These are phyloP conservation scores for Bacterosira constricta DNA, from an alignment of 108 stramenopile genomes.

Conservation along the genomic window DNA sequence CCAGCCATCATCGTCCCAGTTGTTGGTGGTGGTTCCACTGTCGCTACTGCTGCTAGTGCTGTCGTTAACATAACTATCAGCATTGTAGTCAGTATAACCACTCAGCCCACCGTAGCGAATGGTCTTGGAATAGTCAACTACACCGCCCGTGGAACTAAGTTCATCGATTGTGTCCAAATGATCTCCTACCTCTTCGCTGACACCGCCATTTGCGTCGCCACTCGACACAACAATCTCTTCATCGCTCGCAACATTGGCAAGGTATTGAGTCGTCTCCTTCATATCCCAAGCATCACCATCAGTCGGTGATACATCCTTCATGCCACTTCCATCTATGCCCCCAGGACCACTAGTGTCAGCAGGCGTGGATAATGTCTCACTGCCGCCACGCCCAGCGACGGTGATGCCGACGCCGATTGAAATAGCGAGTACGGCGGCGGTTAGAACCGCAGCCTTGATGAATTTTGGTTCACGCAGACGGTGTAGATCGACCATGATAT, in stretches of 20 bases:
- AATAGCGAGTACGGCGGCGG: not conserved
- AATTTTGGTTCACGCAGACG: not conserved
- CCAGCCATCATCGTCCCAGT: no score
- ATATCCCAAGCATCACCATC: no score
- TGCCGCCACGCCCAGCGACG: not conserved
- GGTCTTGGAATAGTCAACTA: no score
- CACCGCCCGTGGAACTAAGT: no score
- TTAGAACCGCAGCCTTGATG: not conserved
- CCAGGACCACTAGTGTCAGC: no score
- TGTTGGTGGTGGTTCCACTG: no score
- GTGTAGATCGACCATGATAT: not conserved
- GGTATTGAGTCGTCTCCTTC: no score
- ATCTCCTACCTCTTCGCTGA: no score
- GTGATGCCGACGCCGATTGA: not conserved
- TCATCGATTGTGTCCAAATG: not conserved
- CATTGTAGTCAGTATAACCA: no score
- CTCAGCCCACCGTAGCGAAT: no score
- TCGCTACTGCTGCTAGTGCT: no score
- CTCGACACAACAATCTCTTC: not conserved
- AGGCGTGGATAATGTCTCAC: not conserved
- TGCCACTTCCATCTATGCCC: not conserved
- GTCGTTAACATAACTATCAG: no score
- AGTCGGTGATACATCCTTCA: not conserved
- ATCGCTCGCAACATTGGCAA: not conserved
- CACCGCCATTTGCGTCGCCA: not conserved